Base-by-base conservation (phyloP, 2,329 filamentous ascomycete species). In the Pseudogymnoascus sp. region DNA sequence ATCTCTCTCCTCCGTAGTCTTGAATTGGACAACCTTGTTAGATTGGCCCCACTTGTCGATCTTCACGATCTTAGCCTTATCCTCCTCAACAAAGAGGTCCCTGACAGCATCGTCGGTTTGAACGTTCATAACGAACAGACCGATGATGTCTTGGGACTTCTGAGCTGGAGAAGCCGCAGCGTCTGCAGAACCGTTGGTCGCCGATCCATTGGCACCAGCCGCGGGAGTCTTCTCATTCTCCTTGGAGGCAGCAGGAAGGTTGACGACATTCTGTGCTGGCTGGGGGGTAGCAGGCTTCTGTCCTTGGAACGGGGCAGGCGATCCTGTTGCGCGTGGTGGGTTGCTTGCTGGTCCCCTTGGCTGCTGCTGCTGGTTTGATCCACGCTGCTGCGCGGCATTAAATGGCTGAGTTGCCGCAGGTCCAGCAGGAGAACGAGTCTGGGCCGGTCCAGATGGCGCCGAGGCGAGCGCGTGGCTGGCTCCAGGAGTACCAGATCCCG, bases 71-170 rank as follows among this genome's bases (percentile, higher is more conserved):
- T 95, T 97, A 33, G 82, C 72, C 71, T 85, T 87, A 71, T 97
- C 91, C 68, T 96, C 90, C 11, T 94, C 86, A 1, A 84, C 80
- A 71, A 99, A 93, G 22, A 96, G 80, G 35, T 90, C 86, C 61
- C 88, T 87, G 37, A 90, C 88, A 63, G 92, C 89, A 33, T 96
- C 90, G 66, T 93, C 90, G 60, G 83, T 88, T 68, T 86, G 89
- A 20, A 92, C 86, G 69, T 92, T 92, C 77, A 89, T 90, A 63
- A 99, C 86, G 74, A 97, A 99, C 18, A 99, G 82, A 57, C 90
- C 93, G 69, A 91, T 87, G 67, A 88, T 90, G 67, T 82, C 84
- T 69, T 91, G 82, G 36, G 76, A 82, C 71, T 89, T 87, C 28
- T 81, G 76, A 6, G 82, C 81, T 14, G 84, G 81, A 1, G 84